Evolutionary conservation across 2,329 filamentous ascomycete species (phyloP).

Genomic region (Pestalotiopsis fici): DNA sequence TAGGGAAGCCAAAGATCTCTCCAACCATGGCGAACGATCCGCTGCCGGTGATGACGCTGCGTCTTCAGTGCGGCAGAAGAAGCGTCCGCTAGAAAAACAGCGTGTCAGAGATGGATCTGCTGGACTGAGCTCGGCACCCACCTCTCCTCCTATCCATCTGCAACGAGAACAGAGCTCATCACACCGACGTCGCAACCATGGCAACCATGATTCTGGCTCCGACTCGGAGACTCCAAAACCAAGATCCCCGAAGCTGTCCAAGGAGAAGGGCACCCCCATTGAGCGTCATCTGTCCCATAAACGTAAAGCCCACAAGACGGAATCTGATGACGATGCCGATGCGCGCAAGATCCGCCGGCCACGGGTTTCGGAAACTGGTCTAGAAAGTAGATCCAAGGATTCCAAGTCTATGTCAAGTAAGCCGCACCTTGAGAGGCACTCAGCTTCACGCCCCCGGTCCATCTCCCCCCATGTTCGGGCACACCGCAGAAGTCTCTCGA

Average conservation of each 20-base stretch:
- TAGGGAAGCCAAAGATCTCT: conserved; percentile 26
- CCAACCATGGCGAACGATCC: conserved; percentile 21
- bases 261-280: conserved; percentile 48
- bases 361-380: conserved; percentile 47
- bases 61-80: conserved; percentile 48
- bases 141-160: conserved; percentile 49
- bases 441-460: conserved; percentile 45
- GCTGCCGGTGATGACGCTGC: conserved; percentile 9
- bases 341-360: conserved; percentile 55
- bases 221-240: conserved; percentile 55
- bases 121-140: conserved; percentile 59
- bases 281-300: conserved; percentile 52
- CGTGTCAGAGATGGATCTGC: conserved; percentile 54
- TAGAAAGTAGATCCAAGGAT: conserved; percentile 33
- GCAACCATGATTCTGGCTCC: conserved; percentile 47
- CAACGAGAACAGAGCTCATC: conserved; percentile 24
- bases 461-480: conserved; percentile 58
- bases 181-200: conserved; percentile 40
- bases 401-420: conserved; percentile 33
- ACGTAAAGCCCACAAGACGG: conserved; percentile 53
- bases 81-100: conserved; percentile 46
- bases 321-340: conserved; percentile 61
- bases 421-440: conserved; percentile 32
- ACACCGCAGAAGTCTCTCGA: conserved; percentile 67
- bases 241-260: conserved; percentile 44